These are phyloP conservation scores for Nicotiana paniculata DNA, from an alignment of 257 asterid genomes.

Conservation along the genomic window DNA sequence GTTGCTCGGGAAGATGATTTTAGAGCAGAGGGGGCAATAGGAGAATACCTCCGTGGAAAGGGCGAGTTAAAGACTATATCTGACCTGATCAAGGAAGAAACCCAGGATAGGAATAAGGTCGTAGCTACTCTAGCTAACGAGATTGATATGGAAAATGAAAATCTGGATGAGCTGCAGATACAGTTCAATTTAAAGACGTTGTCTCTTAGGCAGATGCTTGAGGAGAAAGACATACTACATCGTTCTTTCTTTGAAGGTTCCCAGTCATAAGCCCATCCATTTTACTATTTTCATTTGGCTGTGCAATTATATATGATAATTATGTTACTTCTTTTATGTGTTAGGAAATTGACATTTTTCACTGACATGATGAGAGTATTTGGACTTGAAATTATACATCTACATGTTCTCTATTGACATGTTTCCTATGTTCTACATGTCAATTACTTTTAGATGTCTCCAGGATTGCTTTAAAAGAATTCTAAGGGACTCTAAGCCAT, in stretches of 20 bases:
- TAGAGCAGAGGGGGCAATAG: conserved; percentile 43
- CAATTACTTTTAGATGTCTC: not conserved
- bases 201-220: conserved; percentile 71
- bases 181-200: conserved; percentile 46
- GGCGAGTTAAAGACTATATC: conserved; percentile 41
- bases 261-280: not conserved
- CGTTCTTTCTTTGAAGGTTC: conserved; percentile 70
- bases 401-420: not conserved
- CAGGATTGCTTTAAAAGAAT: not conserved
- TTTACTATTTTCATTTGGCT: not conserved
- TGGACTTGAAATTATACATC: not conserved
- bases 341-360: not conserved
- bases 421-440: not conserved
- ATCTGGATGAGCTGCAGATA: conserved; percentile 52
- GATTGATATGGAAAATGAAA: conserved; percentile 57
- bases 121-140: conserved; percentile 59
- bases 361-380: not conserved
- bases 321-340: not conserved
- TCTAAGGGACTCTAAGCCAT: not conserved
- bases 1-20: conserved; percentile 54
- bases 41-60: conserved; percentile 44
- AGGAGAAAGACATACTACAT: conserved; percentile 74
- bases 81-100: conserved; percentile 38
- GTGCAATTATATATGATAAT: not conserved
- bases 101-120: conserved; percentile 29